Evolutionary conservation across 1,284 basidiomycete genomes (phyloP).

Genomic region (Cutaneotrichosporon curvatum): DNA sequence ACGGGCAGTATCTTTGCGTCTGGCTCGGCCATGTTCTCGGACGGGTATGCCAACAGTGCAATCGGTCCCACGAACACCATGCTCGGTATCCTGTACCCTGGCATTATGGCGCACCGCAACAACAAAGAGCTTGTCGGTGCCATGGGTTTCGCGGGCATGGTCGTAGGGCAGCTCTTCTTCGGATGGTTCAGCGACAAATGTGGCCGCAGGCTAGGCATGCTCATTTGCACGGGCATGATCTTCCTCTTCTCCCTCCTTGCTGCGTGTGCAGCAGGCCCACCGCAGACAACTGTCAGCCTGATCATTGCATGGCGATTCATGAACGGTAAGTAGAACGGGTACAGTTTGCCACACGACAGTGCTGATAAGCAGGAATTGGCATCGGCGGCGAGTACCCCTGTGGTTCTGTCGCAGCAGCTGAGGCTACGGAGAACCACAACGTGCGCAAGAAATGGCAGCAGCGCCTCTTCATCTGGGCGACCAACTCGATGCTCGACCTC

Average conservation of each 20-base stretch:
- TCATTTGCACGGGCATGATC: slow-evolving; percentile 59
- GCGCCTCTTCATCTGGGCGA: slow-evolving; percentile 60
- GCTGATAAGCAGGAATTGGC: slow-evolving; percentile 49
- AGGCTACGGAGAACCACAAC: slow-evolving; percentile 69
- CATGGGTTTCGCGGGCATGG: slow-evolving; percentile 69
- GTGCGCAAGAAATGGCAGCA: slow-evolving; percentile 74
- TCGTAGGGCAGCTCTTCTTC: slow-evolving; percentile 55
- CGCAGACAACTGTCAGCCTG: slow-evolving; percentile 62
- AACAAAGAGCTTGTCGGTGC: slow-evolving; percentile 57
- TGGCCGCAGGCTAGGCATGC: slow-evolving; percentile 8
- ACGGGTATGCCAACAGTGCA: slow-evolving; percentile 72
- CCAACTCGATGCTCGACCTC: slow-evolving; percentile 79
- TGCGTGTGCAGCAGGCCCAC: slow-evolving; percentile 45
- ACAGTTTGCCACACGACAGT: slow-evolving; percentile 45
- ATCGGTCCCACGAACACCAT: slow-evolving; percentile 57
- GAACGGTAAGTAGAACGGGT: slow-evolving; percentile 45
- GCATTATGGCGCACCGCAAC: slow-evolving; percentile 50
- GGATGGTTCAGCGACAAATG: slow-evolving; percentile 73
- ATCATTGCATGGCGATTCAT: slow-evolving; percentile 76
- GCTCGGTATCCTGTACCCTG: slow-evolving; percentile 59
- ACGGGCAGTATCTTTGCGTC: slow-evolving; percentile 5
- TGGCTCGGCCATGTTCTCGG: slow-evolving; percentile 74
- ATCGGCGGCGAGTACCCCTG: slow-evolving; percentile 83
- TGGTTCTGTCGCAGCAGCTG: slow-evolving; percentile 83
- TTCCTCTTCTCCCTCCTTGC: slow-evolving; percentile 71